phyloP scores from a whole-genome alignment of 1,139 yeast genomes.

The Taiozyma sp. region DNA sequence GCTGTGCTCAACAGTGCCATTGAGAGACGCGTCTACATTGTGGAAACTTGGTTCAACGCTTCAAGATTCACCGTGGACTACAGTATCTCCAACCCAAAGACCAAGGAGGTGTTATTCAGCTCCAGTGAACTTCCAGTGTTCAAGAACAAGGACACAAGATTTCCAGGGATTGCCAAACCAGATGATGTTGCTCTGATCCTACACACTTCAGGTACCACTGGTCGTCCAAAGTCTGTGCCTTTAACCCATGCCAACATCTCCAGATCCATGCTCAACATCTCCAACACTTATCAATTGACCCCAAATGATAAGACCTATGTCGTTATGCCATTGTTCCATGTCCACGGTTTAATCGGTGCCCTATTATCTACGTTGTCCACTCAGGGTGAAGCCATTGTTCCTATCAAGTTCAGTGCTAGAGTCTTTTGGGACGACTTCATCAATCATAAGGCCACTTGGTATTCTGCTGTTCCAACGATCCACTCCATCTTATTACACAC shows the following conservation, averaged over 20 bases:
- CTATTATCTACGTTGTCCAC: constrained; percentile 51
- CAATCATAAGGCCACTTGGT: constrained; percentile 51
- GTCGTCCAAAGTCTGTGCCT: constrained; percentile 68
- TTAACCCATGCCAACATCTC: constrained; percentile 56
- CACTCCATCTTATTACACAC: constrained; percentile 55
- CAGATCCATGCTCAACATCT: constrained; percentile 50
- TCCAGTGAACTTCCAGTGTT: constrained; percentile 25
- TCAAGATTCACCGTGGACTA: constrained; percentile 35
- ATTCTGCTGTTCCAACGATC: constrained; percentile 70
- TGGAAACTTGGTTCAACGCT: constrained; percentile 43
- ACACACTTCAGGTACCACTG: constrained; percentile 70
- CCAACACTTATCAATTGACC: constrained; percentile 46
- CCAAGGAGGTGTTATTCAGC: constrained; percentile 24
- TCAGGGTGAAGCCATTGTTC: constrained; percentile 56
- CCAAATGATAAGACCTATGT: constrained; percentile 46
- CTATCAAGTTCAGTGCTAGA: constrained; percentile 51
- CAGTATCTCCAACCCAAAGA: constrained; percentile 30
- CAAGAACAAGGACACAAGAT: constrained; percentile 22
- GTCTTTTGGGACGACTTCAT: constrained; percentile 53
- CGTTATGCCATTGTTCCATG: constrained; percentile 73
- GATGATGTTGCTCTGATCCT: constrained; percentile 54
- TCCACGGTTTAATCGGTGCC: constrained; percentile 63
- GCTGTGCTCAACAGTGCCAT: constrained; percentile 47
- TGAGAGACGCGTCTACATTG: constrained; percentile 38
- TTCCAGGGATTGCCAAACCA: constrained; percentile 39